phyloP scores from a whole-genome alignment of 495 filamentous ascomycete genomes.

The Penicillium flavigenum region DNA sequence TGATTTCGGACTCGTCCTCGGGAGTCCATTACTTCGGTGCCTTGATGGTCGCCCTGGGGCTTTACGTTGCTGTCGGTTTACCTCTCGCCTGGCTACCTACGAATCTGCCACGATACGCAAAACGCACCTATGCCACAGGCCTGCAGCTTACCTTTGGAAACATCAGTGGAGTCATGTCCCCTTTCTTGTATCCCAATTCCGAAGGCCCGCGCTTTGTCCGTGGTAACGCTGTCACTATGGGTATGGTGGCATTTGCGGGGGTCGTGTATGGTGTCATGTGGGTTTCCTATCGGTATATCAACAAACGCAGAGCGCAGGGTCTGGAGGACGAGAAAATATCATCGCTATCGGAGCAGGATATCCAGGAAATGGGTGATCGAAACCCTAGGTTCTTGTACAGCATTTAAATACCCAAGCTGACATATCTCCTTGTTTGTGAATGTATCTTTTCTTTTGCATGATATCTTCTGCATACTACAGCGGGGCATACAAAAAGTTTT shows the following conservation, averaged over 20 bases:
- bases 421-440: background rate
- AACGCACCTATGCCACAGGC: slow-evolving; percentile 67
- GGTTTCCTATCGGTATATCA: slow-evolving; percentile 53
- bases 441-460: background rate
- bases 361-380: slow-evolving; percentile 68
- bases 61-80: slow-evolving; percentile 69
- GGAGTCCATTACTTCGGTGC: slow-evolving; percentile 73
- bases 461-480: background rate
- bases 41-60: slow-evolving; percentile 66
- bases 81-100: slow-evolving; percentile 67
- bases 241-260: slow-evolving; percentile 39
- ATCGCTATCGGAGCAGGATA: slow-evolving; percentile 60
- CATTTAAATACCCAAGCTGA: slow-evolving; percentile 30
- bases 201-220: slow-evolving; percentile 44
- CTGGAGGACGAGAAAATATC: slow-evolving; percentile 52
- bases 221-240: slow-evolving; percentile 51
- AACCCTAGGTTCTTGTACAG: slow-evolving; percentile 62
- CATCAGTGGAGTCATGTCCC: slow-evolving; percentile 64
- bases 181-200: slow-evolving; percentile 50
- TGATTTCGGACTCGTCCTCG: slow-evolving; percentile 57
- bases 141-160: slow-evolving; percentile 69
- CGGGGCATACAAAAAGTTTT: background rate
- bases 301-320: slow-evolving; percentile 54
- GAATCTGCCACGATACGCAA: slow-evolving; percentile 65
- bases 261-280: slow-evolving; percentile 53